These are phyloP conservation scores for Mycena galopus DNA, from an alignment of 768 basidiomycete species.

Conservation along the genomic window DNA sequence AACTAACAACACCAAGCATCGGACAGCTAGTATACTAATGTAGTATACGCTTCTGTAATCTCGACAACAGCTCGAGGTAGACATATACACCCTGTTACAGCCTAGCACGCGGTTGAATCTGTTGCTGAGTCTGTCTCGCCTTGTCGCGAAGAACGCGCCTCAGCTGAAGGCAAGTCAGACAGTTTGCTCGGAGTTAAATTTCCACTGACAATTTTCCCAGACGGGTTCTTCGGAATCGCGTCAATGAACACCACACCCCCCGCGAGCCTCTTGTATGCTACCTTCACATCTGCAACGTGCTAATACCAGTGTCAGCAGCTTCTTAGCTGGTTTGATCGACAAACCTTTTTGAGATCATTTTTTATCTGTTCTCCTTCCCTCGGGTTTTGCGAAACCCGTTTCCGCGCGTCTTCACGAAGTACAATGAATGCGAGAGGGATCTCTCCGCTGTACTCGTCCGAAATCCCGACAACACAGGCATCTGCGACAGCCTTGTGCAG, in stretches of 20 bases:
- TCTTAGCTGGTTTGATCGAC: not conserved
- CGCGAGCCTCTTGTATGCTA: slow-evolving; percentile 69
- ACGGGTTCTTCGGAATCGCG: slow-evolving; percentile 76
- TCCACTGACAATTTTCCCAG: slow-evolving; percentile 71
- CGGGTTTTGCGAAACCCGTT: slow-evolving; percentile 50
- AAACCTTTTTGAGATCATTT: slow-evolving; percentile 67
- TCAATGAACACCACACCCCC: slow-evolving; percentile 76
- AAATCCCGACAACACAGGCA: slow-evolving; percentile 74
- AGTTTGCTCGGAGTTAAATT: not conserved
- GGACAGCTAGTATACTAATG: not conserved
- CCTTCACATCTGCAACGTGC: slow-evolving; percentile 71
- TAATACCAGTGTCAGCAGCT: slow-evolving; percentile 37
- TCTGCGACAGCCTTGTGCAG: slow-evolving; percentile 72
- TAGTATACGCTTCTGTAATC: not conserved
- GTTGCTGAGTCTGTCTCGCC: slow-evolving; percentile 48
- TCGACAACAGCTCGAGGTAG: slow-evolving; percentile 1
- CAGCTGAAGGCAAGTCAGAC: slow-evolving; percentile 45
- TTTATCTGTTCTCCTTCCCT: slow-evolving; percentile 56
- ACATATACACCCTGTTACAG: not conserved
- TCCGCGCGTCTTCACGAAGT: slow-evolving; percentile 55
- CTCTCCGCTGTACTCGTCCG: slow-evolving; percentile 84
- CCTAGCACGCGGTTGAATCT: slow-evolving; percentile 14
- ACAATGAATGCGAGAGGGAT: slow-evolving; percentile 80
- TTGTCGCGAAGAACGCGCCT: slow-evolving; percentile 66
- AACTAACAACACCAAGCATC: not conserved